Base-by-base conservation (phyloP, 179 eudicot genomes). In the Carnegiea gigantea region DNA sequence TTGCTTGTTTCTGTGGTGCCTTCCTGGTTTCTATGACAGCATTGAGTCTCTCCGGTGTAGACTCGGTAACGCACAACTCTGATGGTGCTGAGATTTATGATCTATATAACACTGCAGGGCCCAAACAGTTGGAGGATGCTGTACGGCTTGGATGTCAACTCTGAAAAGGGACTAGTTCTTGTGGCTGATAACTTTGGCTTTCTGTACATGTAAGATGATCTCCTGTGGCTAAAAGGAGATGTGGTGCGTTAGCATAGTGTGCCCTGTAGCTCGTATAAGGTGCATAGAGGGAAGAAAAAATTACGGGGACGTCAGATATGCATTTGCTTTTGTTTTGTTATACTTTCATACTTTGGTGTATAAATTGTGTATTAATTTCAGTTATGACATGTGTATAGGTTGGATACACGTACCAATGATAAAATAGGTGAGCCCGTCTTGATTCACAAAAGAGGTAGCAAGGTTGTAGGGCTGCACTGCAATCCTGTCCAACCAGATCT, bases 401-500 rank as follows among this genome's bases (percentile, higher is more conserved):
- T 92, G 88, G 99, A 96, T 84, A 74, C 85, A 62, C 97, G 99
- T 60, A 87, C 93, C 76, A 94, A 90, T 75, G 81, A 53, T 76
- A 85, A 85, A 87, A 78, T 82, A 28, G 93, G 91, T 40, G 90
- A 91, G 33, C 80, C 88, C 73, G 75, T 92, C 59, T 83, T 90
- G 88, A 94, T 96, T 78, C 99, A 96, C 80, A 96, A 94, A 87
- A 96, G 90, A 84, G 91, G 95, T 83, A 90, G 89, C 82, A 96
- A 96, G 90, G 95, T 96, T 80, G 92, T 90, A 21, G 98, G 99
- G 81, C 89, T 96, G 70, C 94, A 96, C 79, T 94, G 96, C 87
- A 95, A 96, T 89, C 98, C 99, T 85, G 79, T 91, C 74, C 97
- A 96, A 80, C 99, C 98, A 70, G 98, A 96, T 88, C 95, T 96